Conservation (phyloP, 345 rosid species). For the Bruguiera sexangula region DNA sequence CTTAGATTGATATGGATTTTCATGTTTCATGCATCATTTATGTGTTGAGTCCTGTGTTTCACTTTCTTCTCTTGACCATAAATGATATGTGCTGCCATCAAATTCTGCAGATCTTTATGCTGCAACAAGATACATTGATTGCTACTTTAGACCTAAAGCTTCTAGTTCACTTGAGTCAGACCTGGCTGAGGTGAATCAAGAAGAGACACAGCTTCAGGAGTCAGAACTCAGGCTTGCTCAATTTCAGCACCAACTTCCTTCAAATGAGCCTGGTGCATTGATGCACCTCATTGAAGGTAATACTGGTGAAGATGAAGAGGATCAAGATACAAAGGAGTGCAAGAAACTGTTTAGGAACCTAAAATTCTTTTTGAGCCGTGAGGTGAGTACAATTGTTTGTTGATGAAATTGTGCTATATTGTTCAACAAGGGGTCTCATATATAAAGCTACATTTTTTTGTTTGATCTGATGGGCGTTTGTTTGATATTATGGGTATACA, state of each 20-base stretch:
- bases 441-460: too few relatives aligned
- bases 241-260: conserved; percentile 90
- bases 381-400: conserved; percentile 48
- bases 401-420: not conserved
- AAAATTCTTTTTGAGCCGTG: conserved; percentile 89
- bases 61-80: not conserved
- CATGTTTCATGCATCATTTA: too few relatives aligned
- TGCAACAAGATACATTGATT: conserved; percentile 68
- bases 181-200: conserved; percentile 31
- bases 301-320: conserved; percentile 68
- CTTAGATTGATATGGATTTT: too few relatives aligned
- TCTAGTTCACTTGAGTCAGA: conserved; percentile 41
- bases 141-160: conserved; percentile 45
- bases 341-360: conserved; percentile 64
- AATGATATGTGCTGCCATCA: not conserved
- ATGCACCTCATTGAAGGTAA: conserved; percentile 81
- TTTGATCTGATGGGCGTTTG: too few relatives aligned
- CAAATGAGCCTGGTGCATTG: conserved; percentile 88
- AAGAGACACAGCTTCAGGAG: conserved; percentile 38
- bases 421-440: too few relatives aligned
- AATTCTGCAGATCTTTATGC: conserved; percentile 82
- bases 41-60: not conserved
- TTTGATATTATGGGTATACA: too few relatives aligned
- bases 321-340: conserved; percentile 79
- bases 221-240: conserved; percentile 91